phyloP scores from a whole-genome alignment of 345 rosid species.

The Raphanus raphanistrum region DNA sequence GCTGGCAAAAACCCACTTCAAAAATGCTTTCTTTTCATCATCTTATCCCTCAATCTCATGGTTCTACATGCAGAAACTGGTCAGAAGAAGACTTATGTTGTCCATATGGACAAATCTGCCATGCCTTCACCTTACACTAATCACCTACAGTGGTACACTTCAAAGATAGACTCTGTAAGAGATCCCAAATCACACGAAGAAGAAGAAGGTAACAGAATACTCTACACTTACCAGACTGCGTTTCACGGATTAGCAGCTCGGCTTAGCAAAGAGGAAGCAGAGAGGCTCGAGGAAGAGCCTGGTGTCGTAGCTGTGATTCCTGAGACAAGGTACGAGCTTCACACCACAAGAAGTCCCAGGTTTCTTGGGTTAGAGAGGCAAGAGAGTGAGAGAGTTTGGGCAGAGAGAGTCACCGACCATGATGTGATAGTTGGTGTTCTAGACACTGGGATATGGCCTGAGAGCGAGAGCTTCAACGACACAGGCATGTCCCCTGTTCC shows the following conservation, averaged over 20 bases:
- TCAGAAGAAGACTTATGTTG: constrained; percentile 64
- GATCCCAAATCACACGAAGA: constrained; percentile 36
- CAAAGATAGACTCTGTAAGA: constrained; percentile 55
- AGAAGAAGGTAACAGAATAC: constrained; percentile 49
- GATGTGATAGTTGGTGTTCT: constrained; percentile 80
- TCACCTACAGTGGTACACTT: constrained; percentile 78
- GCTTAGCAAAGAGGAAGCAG: constrained; percentile 58
- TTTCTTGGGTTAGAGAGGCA: constrained; percentile 65
- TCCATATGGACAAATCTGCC: constrained; percentile 85
- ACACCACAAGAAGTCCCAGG: constrained; percentile 73
- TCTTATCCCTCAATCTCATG: constrained; percentile 40
- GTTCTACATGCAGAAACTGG: constrained; percentile 26
- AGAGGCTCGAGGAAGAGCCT: constrained; percentile 51
- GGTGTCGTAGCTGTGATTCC: constrained; percentile 60
- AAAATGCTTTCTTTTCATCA: constrained; percentile 48
- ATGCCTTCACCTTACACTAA: constrained; percentile 61
- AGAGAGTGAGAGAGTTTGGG: constrained; percentile 49
- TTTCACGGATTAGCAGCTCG: constrained; percentile 70
- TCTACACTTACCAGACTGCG: constrained; percentile 64
- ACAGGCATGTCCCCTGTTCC: constrained; percentile 60
- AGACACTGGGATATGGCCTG: constrained; percentile 85
- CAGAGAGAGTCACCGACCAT: constrained; percentile 49
- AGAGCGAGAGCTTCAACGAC: constrained; percentile 66
- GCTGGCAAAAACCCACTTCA: constrained; percentile 31
- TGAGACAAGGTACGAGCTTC: constrained; percentile 60